Evolutionary conservation across 371 early-diverging fungal genomes (phyloP).

Genomic region (Mortierella sp.): DNA sequence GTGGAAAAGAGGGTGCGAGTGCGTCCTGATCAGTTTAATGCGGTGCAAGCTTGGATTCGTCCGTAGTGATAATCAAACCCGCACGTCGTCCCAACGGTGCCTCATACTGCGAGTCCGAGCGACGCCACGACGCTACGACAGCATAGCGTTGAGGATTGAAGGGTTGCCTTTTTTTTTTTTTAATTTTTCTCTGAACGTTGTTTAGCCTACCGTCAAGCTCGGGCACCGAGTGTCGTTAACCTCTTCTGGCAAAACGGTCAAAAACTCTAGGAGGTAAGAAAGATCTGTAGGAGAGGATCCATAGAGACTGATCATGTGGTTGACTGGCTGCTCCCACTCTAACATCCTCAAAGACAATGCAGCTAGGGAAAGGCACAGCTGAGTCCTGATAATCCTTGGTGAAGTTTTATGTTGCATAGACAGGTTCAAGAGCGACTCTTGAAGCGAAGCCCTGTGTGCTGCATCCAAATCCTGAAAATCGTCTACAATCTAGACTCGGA

Average conservation of each 20-base stretch:
- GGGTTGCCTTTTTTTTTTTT: slow-evolving; percentile 1
- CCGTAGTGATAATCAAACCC: background rate
- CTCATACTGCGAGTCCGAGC: slow-evolving; percentile 10
- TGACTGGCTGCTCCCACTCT: slow-evolving; percentile 87
- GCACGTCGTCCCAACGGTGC: background rate
- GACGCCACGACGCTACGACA: slow-evolving; percentile 1
- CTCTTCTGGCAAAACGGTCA: slow-evolving; percentile 92
- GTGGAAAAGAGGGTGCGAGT: slow-evolving; percentile 4
- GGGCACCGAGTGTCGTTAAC: slow-evolving; percentile 70
- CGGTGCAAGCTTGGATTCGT: slow-evolving; percentile 1
- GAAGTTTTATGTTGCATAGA: slow-evolving; percentile 67
- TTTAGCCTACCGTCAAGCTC: slow-evolving; percentile 49
- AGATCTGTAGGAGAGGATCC: slow-evolving; percentile 70
- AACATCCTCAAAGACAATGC: slow-evolving; percentile 87
- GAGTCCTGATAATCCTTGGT: slow-evolving; percentile 77
- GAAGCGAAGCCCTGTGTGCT: slow-evolving; percentile 72
- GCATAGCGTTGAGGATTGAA: background rate
- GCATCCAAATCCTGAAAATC: slow-evolving; percentile 84
- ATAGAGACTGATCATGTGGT: slow-evolving; percentile 73
- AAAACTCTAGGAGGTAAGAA: slow-evolving; percentile 79
- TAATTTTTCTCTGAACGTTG: slow-evolving; percentile 10
- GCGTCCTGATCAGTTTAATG: slow-evolving; percentile 43
- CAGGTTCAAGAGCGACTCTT: slow-evolving; percentile 83
- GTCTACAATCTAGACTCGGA: slow-evolving; percentile 72
- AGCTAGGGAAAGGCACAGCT: slow-evolving; percentile 89